Conservation (phyloP, 352 stramenopile species). For the Thraustochytrium sp. region DNA sequence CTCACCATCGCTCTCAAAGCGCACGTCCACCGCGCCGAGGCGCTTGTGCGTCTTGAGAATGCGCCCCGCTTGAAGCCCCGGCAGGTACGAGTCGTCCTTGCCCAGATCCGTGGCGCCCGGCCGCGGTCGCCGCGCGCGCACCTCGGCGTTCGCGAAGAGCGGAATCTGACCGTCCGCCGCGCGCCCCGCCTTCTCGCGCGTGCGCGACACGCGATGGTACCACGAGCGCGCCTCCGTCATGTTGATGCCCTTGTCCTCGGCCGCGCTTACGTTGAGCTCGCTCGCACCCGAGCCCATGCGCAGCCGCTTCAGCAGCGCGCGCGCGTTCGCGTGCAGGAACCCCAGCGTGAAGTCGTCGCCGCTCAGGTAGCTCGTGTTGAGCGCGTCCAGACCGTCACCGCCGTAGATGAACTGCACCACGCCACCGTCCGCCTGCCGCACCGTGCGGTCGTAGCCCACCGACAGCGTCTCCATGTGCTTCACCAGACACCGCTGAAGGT, state of each 20-base stretch:
- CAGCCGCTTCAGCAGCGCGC: conserved; percentile 34
- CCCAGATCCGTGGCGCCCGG: background rate
- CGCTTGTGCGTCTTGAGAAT: conserved; percentile 10
- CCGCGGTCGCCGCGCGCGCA: background rate
- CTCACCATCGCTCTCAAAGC: background rate
- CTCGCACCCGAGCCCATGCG: background rate
- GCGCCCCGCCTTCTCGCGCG: background rate
- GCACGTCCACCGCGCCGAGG: background rate
- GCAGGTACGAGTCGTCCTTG: background rate
- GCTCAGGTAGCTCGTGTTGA: conserved; percentile 86
- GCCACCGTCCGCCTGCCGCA: conserved; percentile 92
- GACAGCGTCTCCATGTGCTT: conserved; percentile 96
- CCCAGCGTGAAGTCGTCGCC: conserved; percentile 56
- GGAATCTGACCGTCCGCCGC: background rate
- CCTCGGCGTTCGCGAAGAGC: conserved; percentile 2
- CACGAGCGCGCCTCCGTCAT: conserved; percentile 6
- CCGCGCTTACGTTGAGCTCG: conserved; percentile 28
- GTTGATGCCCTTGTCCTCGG: conserved; percentile 34
- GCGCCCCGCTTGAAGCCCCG: background rate
- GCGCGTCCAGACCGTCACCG: conserved; percentile 96
- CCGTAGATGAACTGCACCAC: conserved; percentile 99
- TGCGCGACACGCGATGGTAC: background rate
- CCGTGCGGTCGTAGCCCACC: conserved; percentile 97
- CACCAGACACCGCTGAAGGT: conserved; percentile 97
- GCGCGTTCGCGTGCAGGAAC: conserved; percentile 50